phyloP scores from a whole-genome alignment of 768 basidiomycete species.

The Obba rivulosa region DNA sequence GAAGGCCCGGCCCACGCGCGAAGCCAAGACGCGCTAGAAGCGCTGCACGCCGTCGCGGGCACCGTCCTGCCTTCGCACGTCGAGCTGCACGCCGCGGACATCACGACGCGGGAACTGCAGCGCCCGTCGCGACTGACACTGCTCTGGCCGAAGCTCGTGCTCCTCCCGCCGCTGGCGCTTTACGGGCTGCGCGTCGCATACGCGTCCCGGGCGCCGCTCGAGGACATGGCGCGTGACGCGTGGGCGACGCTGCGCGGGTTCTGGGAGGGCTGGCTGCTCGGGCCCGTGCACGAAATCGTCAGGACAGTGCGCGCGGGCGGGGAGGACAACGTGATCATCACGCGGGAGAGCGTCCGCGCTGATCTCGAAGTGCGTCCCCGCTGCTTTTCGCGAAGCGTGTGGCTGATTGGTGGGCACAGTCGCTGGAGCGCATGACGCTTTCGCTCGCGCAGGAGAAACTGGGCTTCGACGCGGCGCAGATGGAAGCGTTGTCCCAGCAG shows the following conservation, averaged over 20 bases:
- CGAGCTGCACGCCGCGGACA: slow-evolving; percentile 19
- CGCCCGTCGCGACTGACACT: slow-evolving; percentile 67
- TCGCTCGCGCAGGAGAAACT: slow-evolving; percentile 81
- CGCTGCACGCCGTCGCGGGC: slow-evolving; percentile 15
- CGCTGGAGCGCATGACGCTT: slow-evolving; percentile 88
- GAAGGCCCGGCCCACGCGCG: background rate
- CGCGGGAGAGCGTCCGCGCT: slow-evolving; percentile 74
- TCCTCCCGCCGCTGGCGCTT: slow-evolving; percentile 65
- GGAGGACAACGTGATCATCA: slow-evolving; percentile 70
- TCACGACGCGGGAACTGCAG: slow-evolving; percentile 35
- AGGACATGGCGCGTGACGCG: slow-evolving; percentile 52
- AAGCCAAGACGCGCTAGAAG: slow-evolving; percentile 2
- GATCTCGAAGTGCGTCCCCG: slow-evolving; percentile 65
- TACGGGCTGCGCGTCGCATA: slow-evolving; percentile 48
- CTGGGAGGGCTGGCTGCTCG: slow-evolving; percentile 76
- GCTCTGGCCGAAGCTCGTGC: slow-evolving; percentile 76
- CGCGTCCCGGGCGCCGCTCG: slow-evolving; percentile 52
- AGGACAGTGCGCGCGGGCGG: slow-evolving; percentile 81
- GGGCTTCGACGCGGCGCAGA: slow-evolving; percentile 53
- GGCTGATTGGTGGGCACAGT: slow-evolving; percentile 37
- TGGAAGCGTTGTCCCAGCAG: slow-evolving; percentile 58
- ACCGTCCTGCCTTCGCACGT: slow-evolving; percentile 9
- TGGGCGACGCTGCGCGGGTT: slow-evolving; percentile 68
- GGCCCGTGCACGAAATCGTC: slow-evolving; percentile 77
- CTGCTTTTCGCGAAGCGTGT: background rate